Evolutionary conservation across 768 basidiomycete species (phyloP).

Genomic region (Russula griseocarnosa): DNA sequence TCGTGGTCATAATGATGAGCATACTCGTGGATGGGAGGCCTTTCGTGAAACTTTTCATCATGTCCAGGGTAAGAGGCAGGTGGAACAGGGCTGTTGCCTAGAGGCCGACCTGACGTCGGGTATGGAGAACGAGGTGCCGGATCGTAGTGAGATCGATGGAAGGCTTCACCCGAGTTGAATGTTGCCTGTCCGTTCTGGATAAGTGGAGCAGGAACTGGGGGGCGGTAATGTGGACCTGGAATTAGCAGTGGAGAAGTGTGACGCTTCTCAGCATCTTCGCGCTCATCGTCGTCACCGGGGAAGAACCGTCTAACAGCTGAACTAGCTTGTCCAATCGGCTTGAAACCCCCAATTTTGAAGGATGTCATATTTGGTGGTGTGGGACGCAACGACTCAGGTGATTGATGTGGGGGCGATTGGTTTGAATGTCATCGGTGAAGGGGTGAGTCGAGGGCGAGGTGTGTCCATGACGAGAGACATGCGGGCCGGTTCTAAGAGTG

Average conservation of each 20-base stretch:
- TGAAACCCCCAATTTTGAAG: slow-evolving; percentile 53
- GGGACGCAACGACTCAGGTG: slow-evolving; percentile 9
- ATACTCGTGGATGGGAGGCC: slow-evolving; percentile 17
- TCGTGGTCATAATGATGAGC: slow-evolving; percentile 20
- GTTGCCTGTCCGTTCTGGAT: slow-evolving; percentile 20
- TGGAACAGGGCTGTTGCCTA: slow-evolving; percentile 22
- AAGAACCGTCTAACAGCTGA: slow-evolving; percentile 74
- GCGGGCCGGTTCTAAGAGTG: slow-evolving; percentile 11
- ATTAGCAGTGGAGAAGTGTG: slow-evolving; percentile 20
- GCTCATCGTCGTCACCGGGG: slow-evolving; percentile 72
- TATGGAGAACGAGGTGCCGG: slow-evolving; percentile 23
- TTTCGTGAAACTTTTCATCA: slow-evolving; percentile 7
- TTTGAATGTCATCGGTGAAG: slow-evolving; percentile 12
- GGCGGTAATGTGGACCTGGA: slow-evolving; percentile 21
- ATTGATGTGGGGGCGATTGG: slow-evolving; percentile 16
- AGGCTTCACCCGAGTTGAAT: slow-evolving; percentile 16
- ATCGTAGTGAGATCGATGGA: slow-evolving; percentile 21
- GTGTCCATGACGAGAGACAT: slow-evolving; percentile 18
- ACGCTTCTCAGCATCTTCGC: slow-evolving; percentile 29
- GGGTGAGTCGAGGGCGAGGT: slow-evolving; percentile 2
- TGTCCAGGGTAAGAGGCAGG: slow-evolving; percentile 11
- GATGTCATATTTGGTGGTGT: slow-evolving; percentile 9
- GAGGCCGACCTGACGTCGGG: slow-evolving; percentile 7
- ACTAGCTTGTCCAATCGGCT: slow-evolving; percentile 55
- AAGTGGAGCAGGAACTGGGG: slow-evolving; percentile 22